Evolutionary conservation across 2,329 filamentous ascomycete species (phyloP), one percentile per base, ranked within the genome.

Genomic region (Aspergillus sp.): DNA sequence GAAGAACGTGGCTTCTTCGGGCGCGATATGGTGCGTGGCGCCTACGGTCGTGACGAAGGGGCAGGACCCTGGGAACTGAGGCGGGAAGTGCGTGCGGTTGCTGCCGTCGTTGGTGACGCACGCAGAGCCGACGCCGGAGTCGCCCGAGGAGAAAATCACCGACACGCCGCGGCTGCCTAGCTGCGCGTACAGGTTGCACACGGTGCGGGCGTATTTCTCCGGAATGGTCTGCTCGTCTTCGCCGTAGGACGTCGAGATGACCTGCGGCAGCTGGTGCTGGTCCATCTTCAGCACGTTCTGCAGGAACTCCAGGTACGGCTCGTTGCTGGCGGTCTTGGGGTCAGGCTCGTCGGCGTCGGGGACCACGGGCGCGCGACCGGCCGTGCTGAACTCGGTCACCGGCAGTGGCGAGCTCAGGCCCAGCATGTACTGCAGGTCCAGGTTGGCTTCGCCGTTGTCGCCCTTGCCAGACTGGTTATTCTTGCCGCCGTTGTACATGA

Each of bases 101-200:
- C 44, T 57, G 51, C 58, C 68, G 54, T 59, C 65, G 53, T 62
- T 64, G 34, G 59, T 66, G 43, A 52, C 47, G 56, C 56, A 68
- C 5, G 57, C 58, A 9, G 60, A 45, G 19, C 64, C 71, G 29
- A 74, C 72, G 29, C 73, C 74, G 8, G 64, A 69, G 55, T 77
- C 74, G 12, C 74, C 74, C 1, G 71, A 73, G 3, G 73, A 72
- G 50, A 75, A 70, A 51, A 77, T 57, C 19, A 76, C 61, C 4
- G 68, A 72, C 2, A 74, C 70, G 27, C 74, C 74, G 42, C 74
- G 73, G 48, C 73, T 66, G 12, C 73, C 74, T 27, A 77, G 70
- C 53, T 77, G 76, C 45, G 73, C 65, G 57, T 63, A 73, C 36
- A 73, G 59, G 50, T 65, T 67, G 54, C 71, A 74, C 40, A 73